A percentile compares a stretch with the other conserved stretches of the same genome.
Conservation (phyloP, 2,329 filamentous ascomycete genomes). For the Aspergillus brunneoviolaceus region DNA sequence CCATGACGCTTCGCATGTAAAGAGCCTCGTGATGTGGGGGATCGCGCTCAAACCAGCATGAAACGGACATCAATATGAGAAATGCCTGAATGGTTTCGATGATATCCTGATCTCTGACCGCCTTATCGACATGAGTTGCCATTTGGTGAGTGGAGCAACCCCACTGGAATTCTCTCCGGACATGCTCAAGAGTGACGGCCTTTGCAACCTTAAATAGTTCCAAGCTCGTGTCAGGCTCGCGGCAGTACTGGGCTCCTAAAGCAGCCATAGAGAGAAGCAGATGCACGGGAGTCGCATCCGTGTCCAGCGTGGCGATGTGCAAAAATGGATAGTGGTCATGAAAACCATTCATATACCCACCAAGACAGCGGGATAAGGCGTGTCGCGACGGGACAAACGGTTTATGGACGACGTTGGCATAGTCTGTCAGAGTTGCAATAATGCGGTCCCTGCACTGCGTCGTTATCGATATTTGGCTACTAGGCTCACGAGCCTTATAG, state of each 20-base stretch:
- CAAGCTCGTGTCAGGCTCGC: conserved; percentile 34
- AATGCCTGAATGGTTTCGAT: conserved; percentile 32
- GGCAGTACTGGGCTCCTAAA: conserved; percentile 33
- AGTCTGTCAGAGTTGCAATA: conserved; percentile 22
- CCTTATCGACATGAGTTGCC: conserved; percentile 8
- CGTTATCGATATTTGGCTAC: conserved; percentile 31
- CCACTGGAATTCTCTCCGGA: conserved; percentile 30
- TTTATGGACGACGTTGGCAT: conserved; percentile 29
- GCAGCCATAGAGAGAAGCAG: conserved; percentile 34
- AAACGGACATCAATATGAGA: conserved; percentile 30
- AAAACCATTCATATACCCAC: conserved; percentile 33
- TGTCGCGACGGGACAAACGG: conserved; percentile 32
- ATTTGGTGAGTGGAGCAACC: conserved; percentile 8
- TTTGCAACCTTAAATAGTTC: conserved; percentile 34
- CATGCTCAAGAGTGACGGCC: conserved; percentile 33
- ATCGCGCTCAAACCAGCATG: conserved; percentile 33
- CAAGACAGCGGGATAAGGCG: conserved; percentile 34
- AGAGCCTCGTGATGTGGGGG: conserved; percentile 31
- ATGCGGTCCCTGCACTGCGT: conserved; percentile 32
- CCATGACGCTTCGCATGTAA: conserved; percentile 31
- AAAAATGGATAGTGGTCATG: conserved; percentile 37
- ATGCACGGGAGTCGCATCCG: conserved; percentile 26
- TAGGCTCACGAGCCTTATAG: conserved; percentile 27
- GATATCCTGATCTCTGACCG: conserved; percentile 23
- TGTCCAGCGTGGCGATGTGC: conserved; percentile 32